A percentile compares a stretch with the other conserved stretches of the same genome.
phyloP scores from a whole-genome alignment of 2,329 filamentous ascomycete genomes.

The Fusarium nisikadoi region DNA sequence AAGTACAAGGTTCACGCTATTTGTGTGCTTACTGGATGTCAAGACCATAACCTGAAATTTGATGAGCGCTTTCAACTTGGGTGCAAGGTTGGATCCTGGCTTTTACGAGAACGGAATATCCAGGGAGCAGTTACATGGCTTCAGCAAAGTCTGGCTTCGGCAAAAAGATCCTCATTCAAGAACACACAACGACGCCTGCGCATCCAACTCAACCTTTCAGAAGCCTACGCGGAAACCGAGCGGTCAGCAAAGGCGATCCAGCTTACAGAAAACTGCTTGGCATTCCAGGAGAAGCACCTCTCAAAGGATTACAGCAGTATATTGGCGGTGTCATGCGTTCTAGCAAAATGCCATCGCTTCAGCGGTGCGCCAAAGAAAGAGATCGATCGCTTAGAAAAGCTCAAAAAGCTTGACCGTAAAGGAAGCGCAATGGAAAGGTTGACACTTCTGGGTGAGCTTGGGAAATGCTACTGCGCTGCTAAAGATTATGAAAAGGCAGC shows the following conservation, averaged over 20 bases:
- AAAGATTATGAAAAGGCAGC: not conserved
- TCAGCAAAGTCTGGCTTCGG: not conserved
- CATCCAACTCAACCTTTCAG: not conserved
- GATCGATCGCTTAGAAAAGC: not conserved
- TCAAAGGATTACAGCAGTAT: not conserved
- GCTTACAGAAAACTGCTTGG: not conserved
- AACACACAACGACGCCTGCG: not conserved
- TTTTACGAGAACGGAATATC: not conserved
- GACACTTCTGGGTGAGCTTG: not conserved
- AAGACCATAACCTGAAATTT: not conserved
- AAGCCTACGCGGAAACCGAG: not conserved
- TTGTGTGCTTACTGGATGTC: not conserved
- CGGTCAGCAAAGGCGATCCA: not conserved
- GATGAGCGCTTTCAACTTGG: not conserved
- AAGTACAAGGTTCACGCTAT: not conserved
- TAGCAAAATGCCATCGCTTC: not conserved
- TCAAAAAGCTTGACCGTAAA: rapidly evolving
- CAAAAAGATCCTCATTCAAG: not conserved
- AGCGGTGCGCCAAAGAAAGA: too few relatives aligned
- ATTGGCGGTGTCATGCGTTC: not conserved
- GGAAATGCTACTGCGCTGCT: not conserved
- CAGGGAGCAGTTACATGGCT: not conserved
- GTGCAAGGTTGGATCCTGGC: not conserved
- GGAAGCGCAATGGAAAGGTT: not conserved
- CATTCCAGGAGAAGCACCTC: rapidly evolving